Base-by-base conservation (phyloP, 202 grass and related monocot genomes). In the Elaeis oleifera region DNA sequence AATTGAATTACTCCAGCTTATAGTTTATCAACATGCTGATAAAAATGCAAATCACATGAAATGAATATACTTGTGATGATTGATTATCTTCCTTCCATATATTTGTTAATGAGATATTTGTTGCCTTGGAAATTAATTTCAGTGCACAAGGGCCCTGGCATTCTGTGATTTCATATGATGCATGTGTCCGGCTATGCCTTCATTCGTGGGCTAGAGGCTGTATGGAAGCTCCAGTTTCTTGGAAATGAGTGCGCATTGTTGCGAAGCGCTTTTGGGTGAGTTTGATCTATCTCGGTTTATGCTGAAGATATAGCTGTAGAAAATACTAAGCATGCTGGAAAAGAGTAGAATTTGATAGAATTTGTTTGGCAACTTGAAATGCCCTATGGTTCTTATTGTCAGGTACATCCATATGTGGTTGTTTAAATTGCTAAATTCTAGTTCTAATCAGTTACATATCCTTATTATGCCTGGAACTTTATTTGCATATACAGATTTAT, bases 141-240 rank as follows among this genome's bases (percentile, higher is more conserved):
- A 99, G 94, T 76, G 84, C 71, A 51, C 94, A 99, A 78, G 94
- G 94, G 3, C 94, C 88, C 36, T 99, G 94, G 94, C 85, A 89
- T 78, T 99, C 94, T 67, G 85, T 99, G 32, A 84, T 99, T 80
- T 88, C 94, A 32, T 99, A 99, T 75, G 94, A 99, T 88, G 94
- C 94, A 19, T 99, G 94, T 48, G 77, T 99, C 67, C 85, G 94
- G 27, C 59, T 99, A 31, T 92, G 94, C 76, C 88, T 99, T 83
- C 84, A 99, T 77, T 86, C 94, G 32, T 99, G 94, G 94, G 84
- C 94, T 67, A 81, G 88, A 83, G 88, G 88, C 25, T 99, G 94
- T 68, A 92, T 89, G 82, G 94, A 99, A 84, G 94, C 94, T 76
- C 94, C 94, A 17, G 18, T 74, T 76, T 97, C 83, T 80, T 97